Base-by-base conservation (phyloP, 73 alveolate genomes). In the Paramecium sonneborni region DNA sequence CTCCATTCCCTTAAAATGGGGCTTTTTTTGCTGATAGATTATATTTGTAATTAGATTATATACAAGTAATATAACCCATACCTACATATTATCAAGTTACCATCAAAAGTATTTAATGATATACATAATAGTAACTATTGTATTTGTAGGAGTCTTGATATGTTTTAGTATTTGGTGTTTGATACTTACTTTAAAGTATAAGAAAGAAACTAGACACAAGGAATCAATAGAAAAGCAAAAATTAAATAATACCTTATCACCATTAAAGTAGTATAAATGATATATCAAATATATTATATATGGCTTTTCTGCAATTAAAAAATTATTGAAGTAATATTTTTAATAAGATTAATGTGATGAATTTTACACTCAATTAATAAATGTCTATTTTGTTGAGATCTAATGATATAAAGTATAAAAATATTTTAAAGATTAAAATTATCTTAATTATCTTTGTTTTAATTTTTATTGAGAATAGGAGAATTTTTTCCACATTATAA, bases 111-210 rank as follows among this genome's bases (percentile, higher is more conserved):
- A 79, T 41, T n/a, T 18, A 41, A 30, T 79, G 14, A 5, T 18
- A 43, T 24, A 30, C 18, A 79, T 41, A 11, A 9, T 41, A 79
- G 90, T 79, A 2, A 46, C 48, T 9, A 79, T 79, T 79, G 90
- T 79, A 18, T 79, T 79, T 39, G 72, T 79, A 12, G 90, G 90
- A 10, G 69, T 79, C 15, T 44, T 79, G 5, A 26, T 79, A 6
- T 79, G 90, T 79, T 79, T 79, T 34, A 20, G 46, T 39, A 39
- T 79, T 11, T 79, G 90, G 90, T 79, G 90, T 34, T 38, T 79
- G 18, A 34, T 79, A 79, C 20, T 79, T 4, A 43, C 48, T 43
- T 26, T 79, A 24, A 79, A 79, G 55, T 79, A 79, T 34, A 79
- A 37, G 20, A 79, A 79, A 7, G 90, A 79, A 79, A 39, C 37